Conservation (phyloP, 2,329 filamentous ascomycete species). For the Paracamarosporium sp. region DNA sequence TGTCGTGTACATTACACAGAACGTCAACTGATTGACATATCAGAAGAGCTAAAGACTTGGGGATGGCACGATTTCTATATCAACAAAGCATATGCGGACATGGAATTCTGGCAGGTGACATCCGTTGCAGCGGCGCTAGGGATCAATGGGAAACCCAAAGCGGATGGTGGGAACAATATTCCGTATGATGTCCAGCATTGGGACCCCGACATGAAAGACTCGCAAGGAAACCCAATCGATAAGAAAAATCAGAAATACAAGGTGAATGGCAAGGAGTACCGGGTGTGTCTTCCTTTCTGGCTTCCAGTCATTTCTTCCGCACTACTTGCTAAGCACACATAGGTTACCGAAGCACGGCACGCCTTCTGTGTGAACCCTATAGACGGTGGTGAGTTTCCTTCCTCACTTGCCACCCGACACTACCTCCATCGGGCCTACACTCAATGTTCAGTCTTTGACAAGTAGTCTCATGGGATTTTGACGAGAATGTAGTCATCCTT, state of each 20-base stretch:
- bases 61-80: conserved; percentile 16
- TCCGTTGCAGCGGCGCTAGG: conserved; percentile 12
- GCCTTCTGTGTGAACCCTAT: conserved; percentile 19
- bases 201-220: conserved; percentile 11
- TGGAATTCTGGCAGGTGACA: conserved; percentile 17
- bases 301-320: no score
- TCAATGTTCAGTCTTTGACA: not conserved
- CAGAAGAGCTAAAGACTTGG: conserved; percentile 19
- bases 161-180: conserved; percentile 20
- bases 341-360: conserved; percentile 25
- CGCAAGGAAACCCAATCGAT: conserved; percentile 13
- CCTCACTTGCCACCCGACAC: not conserved
- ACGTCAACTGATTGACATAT: not conserved
- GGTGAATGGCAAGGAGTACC: conserved; percentile 15
- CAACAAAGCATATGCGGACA: conserved; percentile 14
- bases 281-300: conserved; percentile 1
- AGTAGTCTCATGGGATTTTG: not conserved
- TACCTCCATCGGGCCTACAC: not conserved
- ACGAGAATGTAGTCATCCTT: conserved; percentile 5
- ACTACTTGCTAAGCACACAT: not conserved
- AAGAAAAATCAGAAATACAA: conserved; percentile 24
- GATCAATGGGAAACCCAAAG: conserved; percentile 13
- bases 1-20: no score
- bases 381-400: conserved; percentile 10
- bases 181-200: conserved; percentile 23